phyloP scores from a whole-genome alignment of 805 yeast species.

The Zygoascus bituminiphila region DNA sequence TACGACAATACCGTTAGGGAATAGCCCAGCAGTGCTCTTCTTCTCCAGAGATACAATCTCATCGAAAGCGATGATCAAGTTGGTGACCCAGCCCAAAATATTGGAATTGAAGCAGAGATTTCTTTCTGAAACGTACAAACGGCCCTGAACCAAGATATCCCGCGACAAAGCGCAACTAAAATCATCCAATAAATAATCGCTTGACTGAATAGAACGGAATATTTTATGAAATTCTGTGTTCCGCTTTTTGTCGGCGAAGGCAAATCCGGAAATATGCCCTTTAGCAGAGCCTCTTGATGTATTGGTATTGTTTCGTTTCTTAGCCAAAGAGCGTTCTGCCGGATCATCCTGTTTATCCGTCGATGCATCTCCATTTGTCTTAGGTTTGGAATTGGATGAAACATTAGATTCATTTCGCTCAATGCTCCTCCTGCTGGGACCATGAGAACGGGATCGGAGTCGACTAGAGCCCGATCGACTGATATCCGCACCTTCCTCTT shows the following conservation, averaged over 20 bases:
- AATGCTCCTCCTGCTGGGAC: neutral
- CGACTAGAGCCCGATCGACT: neutral
- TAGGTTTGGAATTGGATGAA: neutral
- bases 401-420: neutral
- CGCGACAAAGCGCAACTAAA: constrained; percentile 83
- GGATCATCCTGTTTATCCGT: neutral
- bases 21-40: constrained; percentile 76
- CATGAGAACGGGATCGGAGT: neutral
- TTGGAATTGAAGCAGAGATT: constrained; percentile 81
- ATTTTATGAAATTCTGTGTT: constrained; percentile 69
- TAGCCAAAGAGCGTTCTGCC: neutral
- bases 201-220: constrained; percentile 57
- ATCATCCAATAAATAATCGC: constrained; percentile 75
- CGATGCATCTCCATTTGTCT: neutral
- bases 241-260: constrained; percentile 33
- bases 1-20: constrained; percentile 79
- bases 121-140: constrained; percentile 70
- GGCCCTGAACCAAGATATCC: constrained; percentile 82
- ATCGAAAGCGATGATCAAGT: constrained; percentile 57
- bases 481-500: neutral
- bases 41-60: constrained; percentile 72
- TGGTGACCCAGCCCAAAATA: constrained; percentile 86
- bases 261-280: constrained; percentile 16
- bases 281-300: neutral
- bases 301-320: neutral